Evolutionary conservation across 2,329 filamentous ascomycete species (phyloP), one percentile per base, ranked within the genome.

Genomic region (Dothistroma pini): DNA sequence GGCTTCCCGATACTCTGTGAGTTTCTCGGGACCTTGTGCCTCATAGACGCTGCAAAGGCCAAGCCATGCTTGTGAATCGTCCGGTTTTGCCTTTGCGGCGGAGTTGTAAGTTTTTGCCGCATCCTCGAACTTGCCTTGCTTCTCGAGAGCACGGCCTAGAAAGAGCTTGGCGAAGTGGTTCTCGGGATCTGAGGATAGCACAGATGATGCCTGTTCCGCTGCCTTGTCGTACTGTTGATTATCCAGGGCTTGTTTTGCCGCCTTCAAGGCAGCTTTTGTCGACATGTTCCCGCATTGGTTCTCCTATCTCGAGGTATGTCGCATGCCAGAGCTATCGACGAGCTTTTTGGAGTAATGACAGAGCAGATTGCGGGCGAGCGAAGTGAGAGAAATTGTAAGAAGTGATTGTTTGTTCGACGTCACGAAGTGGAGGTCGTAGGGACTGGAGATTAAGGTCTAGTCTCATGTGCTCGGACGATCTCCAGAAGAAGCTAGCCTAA

Each of bases 91-190:
- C 21, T 81, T 80, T 6, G 89, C 85, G 1, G 93, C 95, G 34
- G 84, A 81, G 47, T 83, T 80, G 75, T 97, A 97, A 1, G 87
- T 85, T 35, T 82, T 84, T 68, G 95, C 92, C 0, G 95, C 87
- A 47, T 91, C 88, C 7, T 89, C 86, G 8, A 83, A 77, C 63
- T 86, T 84, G 62, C 86, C 85, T 63, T 89, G 84, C 74, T 92
- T 95, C 75, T 96, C 91, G 51, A 89, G 80, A 1, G 90, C 89
- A 74, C 96, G 91, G 1, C 91, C 95, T 19, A 96, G 80, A 72
- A 97, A 96, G n/a, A 97, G 83, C 66, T 79, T 91, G 84, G 86
- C 92, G 75, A 93, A 91, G 76, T 96, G 95, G 74, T 89, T 96
- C 64, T 87, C 84, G 1, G 87, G 78, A 63, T 97, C 92, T 65